Base-by-base conservation (phyloP, 495 filamentous ascomycete species). In the Lophiostoma macrostomum region DNA sequence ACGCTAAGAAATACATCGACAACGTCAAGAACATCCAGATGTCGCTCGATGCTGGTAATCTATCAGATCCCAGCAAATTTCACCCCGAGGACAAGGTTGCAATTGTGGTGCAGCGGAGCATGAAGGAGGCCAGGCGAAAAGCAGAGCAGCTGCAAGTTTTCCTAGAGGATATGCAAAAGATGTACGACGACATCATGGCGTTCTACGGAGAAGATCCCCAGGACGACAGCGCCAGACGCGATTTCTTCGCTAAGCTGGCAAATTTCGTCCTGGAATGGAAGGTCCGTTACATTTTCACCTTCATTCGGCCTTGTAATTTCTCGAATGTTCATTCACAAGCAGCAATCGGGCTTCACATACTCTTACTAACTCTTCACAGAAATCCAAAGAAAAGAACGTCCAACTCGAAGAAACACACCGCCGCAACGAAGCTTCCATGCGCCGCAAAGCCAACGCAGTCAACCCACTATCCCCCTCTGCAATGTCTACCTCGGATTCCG, bases 161-260 rank as follows among this genome's bases (percentile, higher is more conserved):
- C 67, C 73, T 97, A 14, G 91, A 96, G 55, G 90, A 95, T 63
- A 96, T 96, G 90, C 72, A 79, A 42, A 81, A 86, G 58, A 85
- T 86, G 4, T 97, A 91, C 71, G 87, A 96, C 58, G 90, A 96
- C 69, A 95, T 97, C 54, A 89, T 98, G 83, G 79, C 83, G 18
- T 96, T 96, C 73, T 98, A 95, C 66, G 93, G 93, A 50, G 93
- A 98, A 71, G 94, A 98, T 66, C 83, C 85, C 28, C 76, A 77
- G 13, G 94, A 98, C 66, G 93, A 98, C 27, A 93, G 87, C 66
- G 88, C 90, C n/a, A 81, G 91, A 47, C 80, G 94, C 55, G 91
- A 96, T 65, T 98, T 98, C 79, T 98, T 98, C 61, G 77, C 84
- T 41, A 97, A 97, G 74, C 79, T 98, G 60, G 90, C 90, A n/a